Evolutionary conservation across 1,284 basidiomycete species (phyloP), one percentile per base, ranked within the genome.

Genomic region (Ganoderma multipileum): DNA sequence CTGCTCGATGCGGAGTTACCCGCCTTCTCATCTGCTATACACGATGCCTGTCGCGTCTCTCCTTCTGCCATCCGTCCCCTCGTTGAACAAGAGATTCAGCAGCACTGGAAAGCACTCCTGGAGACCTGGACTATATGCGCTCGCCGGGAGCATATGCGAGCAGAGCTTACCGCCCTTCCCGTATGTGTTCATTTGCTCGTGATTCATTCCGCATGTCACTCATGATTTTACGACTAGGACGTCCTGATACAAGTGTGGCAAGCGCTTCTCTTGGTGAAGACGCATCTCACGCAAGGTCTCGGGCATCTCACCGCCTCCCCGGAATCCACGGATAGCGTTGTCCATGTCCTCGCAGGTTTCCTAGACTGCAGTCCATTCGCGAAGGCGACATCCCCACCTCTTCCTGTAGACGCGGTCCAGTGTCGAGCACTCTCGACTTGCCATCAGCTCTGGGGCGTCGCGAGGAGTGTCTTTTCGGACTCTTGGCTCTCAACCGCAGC

Each of bases 191-290:
- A 28, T 26, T 28, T 30, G 3, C 47, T 52, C 16, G 28, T 28
- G 26, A 3, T 18, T 28, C 52, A n/a, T 12, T 14, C 26, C 4
- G 9, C 30, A 26, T 42, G 2, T 64, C 9, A 7, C 26, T 64
- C 16, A 39, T 39, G 38, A 58, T 44, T 66, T 9, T 62, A 11
- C n/a, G 9, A 44, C 71, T 23, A 89, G 86, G 70, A 75, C 38
- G 76, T 77, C 33, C 74, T 86, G 39, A 57, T 85, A 7, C 76
- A 79, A 33, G 76, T 81, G 1, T 90, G 89, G 89, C 81, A 86
- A 70, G 82, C 84, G 0, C 80, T 90, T 28, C 77, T 90, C 30
- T 81, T 88, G n/a, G 82, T 79, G 16, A 83, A 83, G 58, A 80
- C 84, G 7, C 82, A 84, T 66, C 73, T 85, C 11, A 81, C 82